Base-by-base conservation (phyloP, 139 green algal species). In the Closterium sp. region DNA sequence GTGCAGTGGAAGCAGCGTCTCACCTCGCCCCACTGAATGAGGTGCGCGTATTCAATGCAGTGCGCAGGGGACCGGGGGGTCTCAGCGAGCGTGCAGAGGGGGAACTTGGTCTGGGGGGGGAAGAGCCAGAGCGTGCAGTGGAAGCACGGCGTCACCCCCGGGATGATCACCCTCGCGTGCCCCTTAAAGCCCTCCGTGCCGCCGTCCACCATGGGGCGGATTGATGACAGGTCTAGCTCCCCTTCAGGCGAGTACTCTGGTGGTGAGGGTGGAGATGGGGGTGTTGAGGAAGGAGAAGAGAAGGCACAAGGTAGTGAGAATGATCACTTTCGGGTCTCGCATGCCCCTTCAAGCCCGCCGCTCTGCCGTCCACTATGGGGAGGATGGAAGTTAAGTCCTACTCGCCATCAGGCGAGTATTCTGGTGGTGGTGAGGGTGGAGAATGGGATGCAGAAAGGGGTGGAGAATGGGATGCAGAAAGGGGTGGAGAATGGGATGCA, bases 91-190 rank as follows among this genome's bases (percentile, higher is more conserved):
- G 98, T 99, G 96, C 98, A 99, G 84, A 87, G 84, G 30, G 98
- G 98, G 94, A 98, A 99, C 92, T 97, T 98, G 89, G 95, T 97
- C 93, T 99, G 98, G 2, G 98, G 98, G 84, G 98, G 98, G 95
- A 99, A 99, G 1, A 99, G 97, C 98, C 98, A 99, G 11, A 99
- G 96, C 28, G 98, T 99, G 97, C 98, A 99, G 91, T 99, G 97
- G 91, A 99, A 99, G 96, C 98, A 99, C 45, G 98, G 98, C 17
- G 98, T 99, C 86, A 98, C 84, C 9, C 98, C 98, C 0, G 98
- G 2, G 38, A 9, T 45, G 38, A 45, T 9, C 38, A 45, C 38
- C 4, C 38, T 9, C 38, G 38, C 4, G 2, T 9, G 38, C 4
- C 38, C 4, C 2, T 45, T 45, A 9, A 95, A 99, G 99, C 62